Evolutionary conservation across 148 eudicot genomes (phyloP).

Genomic region (Rheum nobile): DNA sequence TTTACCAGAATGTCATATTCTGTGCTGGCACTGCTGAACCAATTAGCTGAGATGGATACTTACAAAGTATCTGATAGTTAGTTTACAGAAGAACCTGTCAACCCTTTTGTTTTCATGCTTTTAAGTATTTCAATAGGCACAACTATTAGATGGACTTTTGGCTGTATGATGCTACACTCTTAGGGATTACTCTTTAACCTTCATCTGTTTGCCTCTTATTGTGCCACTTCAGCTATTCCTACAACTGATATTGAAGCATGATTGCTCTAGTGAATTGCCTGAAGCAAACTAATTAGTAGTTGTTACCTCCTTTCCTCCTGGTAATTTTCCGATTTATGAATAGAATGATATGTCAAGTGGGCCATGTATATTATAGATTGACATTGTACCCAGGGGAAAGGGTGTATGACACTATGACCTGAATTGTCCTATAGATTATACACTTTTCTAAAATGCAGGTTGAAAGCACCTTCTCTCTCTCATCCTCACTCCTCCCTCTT

Average conservation of each 20-base stretch:
- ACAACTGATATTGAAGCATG: neutral
- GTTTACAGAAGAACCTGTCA: neutral
- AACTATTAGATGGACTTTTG: neutral
- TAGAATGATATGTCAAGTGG: neutral
- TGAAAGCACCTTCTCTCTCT: neutral
- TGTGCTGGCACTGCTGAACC: neutral
- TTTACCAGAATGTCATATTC: neutral
- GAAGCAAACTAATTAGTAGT: neutral
- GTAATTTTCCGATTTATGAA: neutral
- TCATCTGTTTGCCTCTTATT: neutral
- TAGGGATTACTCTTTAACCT: neutral
- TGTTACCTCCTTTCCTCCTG: neutral
- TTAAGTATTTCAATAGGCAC: neutral
- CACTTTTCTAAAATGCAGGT: neutral
- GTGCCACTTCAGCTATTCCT: neutral
- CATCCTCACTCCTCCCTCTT: neutral
- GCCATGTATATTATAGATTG: neutral
- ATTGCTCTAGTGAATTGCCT: neutral
- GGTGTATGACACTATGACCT: neutral
- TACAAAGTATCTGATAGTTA: neutral
- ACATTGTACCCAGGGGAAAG: neutral
- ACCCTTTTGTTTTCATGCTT: neutral
- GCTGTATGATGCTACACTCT: neutral
- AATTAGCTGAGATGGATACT: neutral
- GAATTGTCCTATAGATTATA: neutral